Conservation (phyloP, 495 filamentous ascomycete genomes). For the Parathielavia hyrcaniae region DNA sequence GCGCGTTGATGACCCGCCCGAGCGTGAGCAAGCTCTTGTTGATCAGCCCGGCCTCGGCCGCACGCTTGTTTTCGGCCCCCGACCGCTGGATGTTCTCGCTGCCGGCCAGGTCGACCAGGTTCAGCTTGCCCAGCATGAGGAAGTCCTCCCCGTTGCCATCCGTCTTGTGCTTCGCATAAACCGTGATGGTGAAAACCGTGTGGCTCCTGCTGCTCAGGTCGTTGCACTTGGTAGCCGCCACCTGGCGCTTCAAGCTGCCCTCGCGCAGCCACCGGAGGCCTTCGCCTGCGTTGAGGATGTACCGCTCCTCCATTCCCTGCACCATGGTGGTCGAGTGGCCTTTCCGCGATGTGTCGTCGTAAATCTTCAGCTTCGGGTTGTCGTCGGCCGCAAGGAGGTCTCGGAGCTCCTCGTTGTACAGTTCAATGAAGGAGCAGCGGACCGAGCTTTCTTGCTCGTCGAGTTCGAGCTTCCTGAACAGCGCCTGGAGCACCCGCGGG, state of each 20-base stretch:
- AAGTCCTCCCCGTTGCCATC: slow-evolving; percentile 74
- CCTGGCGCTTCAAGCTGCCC: slow-evolving; percentile 88
- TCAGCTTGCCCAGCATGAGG: slow-evolving; percentile 89
- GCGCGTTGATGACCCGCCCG: slow-evolving; percentile 92
- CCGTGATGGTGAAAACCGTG: slow-evolving; percentile 92
- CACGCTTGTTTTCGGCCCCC: slow-evolving; percentile 95
- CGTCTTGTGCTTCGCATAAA: slow-evolving; percentile 69
- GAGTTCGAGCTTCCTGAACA: slow-evolving; percentile 74
- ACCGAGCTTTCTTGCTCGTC: slow-evolving; percentile 81
- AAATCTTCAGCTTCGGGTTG: slow-evolving; percentile 82
- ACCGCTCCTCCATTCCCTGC: slow-evolving; percentile 94
- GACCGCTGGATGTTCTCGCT: slow-evolving; percentile 97
- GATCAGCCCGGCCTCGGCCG: slow-evolving; percentile 90
- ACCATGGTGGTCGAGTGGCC: slow-evolving; percentile 74
- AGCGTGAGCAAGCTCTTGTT: slow-evolving; percentile 96
- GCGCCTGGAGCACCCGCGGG: slow-evolving; percentile 74
- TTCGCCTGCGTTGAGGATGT: slow-evolving; percentile 75
- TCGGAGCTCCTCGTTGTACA: slow-evolving; percentile 95
- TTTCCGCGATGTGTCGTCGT: slow-evolving; percentile 79
- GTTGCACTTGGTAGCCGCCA: slow-evolving; percentile 97
- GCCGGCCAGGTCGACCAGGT: slow-evolving; percentile 91
- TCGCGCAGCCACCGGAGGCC: slow-evolving; percentile 84
- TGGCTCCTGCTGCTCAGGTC: slow-evolving; percentile 94
- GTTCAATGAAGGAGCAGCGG: slow-evolving; percentile 96
- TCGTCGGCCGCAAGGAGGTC: slow-evolving; percentile 82